A percentile compares a stretch with the other conserved stretches of the same genome.
Conservation (phyloP, 371 early-diverging fungal genomes). For the Gilbertella persicaria region DNA sequence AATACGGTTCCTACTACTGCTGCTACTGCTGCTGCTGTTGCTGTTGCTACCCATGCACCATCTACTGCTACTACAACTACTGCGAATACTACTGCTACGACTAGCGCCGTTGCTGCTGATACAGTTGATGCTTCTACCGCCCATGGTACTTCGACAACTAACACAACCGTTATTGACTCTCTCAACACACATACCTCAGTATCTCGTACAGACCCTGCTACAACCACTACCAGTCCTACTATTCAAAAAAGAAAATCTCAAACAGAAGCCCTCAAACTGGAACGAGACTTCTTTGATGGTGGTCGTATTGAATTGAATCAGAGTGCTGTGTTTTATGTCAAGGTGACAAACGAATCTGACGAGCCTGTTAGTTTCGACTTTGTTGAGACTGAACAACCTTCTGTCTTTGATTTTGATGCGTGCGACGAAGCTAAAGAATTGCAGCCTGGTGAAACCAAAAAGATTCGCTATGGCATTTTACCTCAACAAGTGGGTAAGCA, state of each 20-base stretch:
- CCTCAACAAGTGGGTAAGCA: slow-evolving; percentile 60
- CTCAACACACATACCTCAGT: no score
- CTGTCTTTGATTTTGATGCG: slow-evolving; percentile 36
- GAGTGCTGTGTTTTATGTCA: slow-evolving; percentile 57
- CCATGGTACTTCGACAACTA: neutral
- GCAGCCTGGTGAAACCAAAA: slow-evolving; percentile 55
- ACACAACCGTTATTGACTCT: no score
- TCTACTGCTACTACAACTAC: neutral
- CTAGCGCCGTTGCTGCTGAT: neutral
- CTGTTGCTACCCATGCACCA: neutral
- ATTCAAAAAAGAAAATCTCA: neutral
- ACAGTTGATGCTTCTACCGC: neutral
- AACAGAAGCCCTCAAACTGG: slow-evolving; percentile 40
- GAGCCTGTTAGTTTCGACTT: slow-evolving; percentile 40
- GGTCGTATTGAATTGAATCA: slow-evolving; percentile 63
- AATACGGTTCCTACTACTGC: slow-evolving; percentile 8
- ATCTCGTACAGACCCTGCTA: no score
- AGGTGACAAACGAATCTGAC: slow-evolving; percentile 53
- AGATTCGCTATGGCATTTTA: slow-evolving; percentile 61
- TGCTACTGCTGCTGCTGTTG: neutral
- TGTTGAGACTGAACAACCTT: slow-evolving; percentile 20
- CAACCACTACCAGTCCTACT: no score
- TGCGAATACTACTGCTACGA: neutral
- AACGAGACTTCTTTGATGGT: slow-evolving; percentile 57
- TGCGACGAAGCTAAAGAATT: slow-evolving; percentile 29